Conservation (phyloP, 495 filamentous ascomycete genomes). For the Penicillium herquei region DNA sequence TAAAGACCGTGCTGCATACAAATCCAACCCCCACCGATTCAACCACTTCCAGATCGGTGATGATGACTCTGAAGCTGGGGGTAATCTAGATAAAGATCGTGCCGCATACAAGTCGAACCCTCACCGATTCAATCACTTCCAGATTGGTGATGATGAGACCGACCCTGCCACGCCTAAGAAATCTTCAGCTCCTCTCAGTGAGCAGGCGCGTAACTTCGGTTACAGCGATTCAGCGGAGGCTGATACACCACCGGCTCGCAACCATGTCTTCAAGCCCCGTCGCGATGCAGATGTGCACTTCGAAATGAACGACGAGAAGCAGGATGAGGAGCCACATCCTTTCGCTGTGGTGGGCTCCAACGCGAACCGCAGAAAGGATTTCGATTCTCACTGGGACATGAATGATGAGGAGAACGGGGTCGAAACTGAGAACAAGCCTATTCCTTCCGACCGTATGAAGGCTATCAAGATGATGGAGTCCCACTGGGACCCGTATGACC, state of each 20-base stretch:
- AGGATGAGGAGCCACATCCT: conserved; percentile 8
- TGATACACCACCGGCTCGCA: conserved; percentile 55
- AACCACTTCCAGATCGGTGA: conserved; percentile 81
- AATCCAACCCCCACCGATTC: conserved; percentile 70
- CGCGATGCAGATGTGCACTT: conserved; percentile 81
- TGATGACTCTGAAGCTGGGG: conserved; percentile 82
- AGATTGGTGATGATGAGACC: conserved; percentile 81
- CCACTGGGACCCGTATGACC: conserved; percentile 57
- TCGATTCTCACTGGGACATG: conserved; percentile 41
- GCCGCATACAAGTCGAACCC: conserved; percentile 57
- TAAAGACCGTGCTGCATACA: conserved; percentile 49
- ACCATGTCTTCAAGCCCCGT: conserved; percentile 62
- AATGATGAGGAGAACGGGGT: conserved; percentile 46
- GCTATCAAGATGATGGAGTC: conserved; percentile 62
- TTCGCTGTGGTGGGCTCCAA: conserved; percentile 27
- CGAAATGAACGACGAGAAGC: conserved; percentile 55
- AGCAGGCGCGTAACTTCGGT: conserved; percentile 65
- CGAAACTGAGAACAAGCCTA: conserved; percentile 53
- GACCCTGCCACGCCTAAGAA: conserved; percentile 68
- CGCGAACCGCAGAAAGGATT: conserved; percentile 61
- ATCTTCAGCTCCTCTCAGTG: conserved; percentile 48
- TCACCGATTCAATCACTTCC: conserved; percentile 83
- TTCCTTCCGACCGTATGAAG: conserved; percentile 38
- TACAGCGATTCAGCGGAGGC: conserved; percentile 64
- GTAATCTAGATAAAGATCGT: conserved; percentile 34